Base-by-base conservation (phyloP, 2,329 filamentous ascomycete species). In the Pyricularia sp. region DNA sequence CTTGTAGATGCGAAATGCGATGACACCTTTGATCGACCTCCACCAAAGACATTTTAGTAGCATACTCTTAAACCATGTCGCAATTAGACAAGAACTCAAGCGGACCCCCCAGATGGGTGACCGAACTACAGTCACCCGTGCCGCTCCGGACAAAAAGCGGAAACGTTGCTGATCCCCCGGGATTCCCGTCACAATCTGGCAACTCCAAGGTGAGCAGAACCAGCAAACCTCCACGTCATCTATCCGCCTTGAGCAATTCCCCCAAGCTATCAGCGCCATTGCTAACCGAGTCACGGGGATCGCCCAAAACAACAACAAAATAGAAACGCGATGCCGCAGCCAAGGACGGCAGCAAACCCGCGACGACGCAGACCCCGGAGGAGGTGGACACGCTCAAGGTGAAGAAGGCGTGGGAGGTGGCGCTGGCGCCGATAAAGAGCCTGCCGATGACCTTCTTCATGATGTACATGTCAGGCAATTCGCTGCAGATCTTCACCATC, bases 381-480 rank as follows among this genome's bases (percentile, higher is more conserved):
- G 94, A 98, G 81, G 97, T 94, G 85, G 94, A 98, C 78, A 93
- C 91, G 26, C 84, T 99, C 72, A 98, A 98, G 84, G 83, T 99
- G 75, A 99, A 99, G 82, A 99, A 99, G 80, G 95, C 95, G 0
- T 99, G 95, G 95, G 95, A 99, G 80, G 87, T 99, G 64, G 94
- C 95, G 61, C 88, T 99, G 65, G 94, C 91, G 2, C 95, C 95
- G 0, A 90, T 95, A 71, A 99, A 99, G 83, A 90, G 91, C 77
- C 85, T 99, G 65, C 95, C 95, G 70, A 99, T 99, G 95, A 98
- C 96, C 69, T 94, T 90, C 72, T 94, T 99, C 78, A 97, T 97
- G 90, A 98, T 98, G 93, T 99, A 99, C 86, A 99, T 99, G 95
- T 96, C 94, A 36, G 95, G 95, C 76, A 99, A 98, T 82, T 93